These are phyloP conservation scores for Dentiscutata heterogama DNA, from an alignment of 371 early-diverging fungal species.

Conservation along the genomic window DNA sequence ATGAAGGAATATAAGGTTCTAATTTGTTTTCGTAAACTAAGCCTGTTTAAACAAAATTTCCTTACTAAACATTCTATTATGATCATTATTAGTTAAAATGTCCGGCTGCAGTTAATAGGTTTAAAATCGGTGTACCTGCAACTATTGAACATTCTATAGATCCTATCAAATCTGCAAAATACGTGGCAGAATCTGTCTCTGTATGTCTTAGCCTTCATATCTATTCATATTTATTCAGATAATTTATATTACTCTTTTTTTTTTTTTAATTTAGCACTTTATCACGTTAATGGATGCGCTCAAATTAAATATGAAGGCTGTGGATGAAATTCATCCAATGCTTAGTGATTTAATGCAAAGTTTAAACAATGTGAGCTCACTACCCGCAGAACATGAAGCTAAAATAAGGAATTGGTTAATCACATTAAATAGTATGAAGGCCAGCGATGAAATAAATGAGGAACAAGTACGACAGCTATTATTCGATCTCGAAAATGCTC, in stretches of 20 bases:
- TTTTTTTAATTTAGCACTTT: conserved; percentile 67
- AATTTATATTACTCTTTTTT: background rate
- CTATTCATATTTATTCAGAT: background rate
- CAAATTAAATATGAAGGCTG: conserved; percentile 86
- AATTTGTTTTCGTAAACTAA: background rate
- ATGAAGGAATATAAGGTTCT: conserved; percentile 84
- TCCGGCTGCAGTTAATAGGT: conserved; percentile 83
- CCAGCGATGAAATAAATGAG: conserved; percentile 86
- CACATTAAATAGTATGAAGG: conserved; percentile 90
- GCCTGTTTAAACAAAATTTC: background rate
- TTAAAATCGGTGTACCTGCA: conserved; percentile 90
- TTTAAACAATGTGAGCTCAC: conserved; percentile 81
- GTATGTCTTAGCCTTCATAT: conserved; percentile 51
- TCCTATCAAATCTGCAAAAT: conserved; percentile 71
- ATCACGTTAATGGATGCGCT: conserved; percentile 95
- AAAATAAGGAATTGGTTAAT: conserved; percentile 93
- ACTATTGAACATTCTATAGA: conserved; percentile 87
- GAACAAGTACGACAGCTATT: conserved; percentile 92
- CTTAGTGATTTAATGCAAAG: conserved; percentile 91
- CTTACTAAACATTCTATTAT: background rate
- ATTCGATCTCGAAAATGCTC: conserved; percentile 91
- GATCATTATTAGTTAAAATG: conserved; percentile 66
- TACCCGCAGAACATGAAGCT: conserved; percentile 83
- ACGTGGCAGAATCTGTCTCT: conserved; percentile 89
- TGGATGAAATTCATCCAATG: conserved; percentile 93